Base-by-base conservation (phyloP, 2,329 filamentous ascomycete genomes). In the Nemania bipapillata region DNA sequence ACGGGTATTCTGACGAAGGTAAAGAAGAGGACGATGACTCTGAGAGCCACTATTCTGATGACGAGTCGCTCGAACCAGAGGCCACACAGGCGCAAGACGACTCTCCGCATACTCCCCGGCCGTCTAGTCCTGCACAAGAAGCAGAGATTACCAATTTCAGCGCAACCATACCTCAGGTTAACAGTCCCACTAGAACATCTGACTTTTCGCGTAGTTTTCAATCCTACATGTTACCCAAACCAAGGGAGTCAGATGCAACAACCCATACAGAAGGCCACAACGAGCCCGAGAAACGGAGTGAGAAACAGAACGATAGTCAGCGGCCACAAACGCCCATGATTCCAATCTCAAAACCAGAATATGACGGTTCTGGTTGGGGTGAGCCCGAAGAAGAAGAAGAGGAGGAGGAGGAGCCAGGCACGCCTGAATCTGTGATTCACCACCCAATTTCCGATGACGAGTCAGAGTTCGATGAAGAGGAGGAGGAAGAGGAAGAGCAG, bases 341-440 rank as follows among this genome's bases (percentile, higher is more conserved):
- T 65, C 78, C 76, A 11, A 76, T 86, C 12, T 86, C 86, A 45
- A 92, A 85, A 80, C 88, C 84, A 30, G 87, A 89, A 66, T 90
- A 92, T 76, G 85, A 90, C 74, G 86, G 91, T 66, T 83, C 87
- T 65, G 85, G 88, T 24, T 78, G 76, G 76, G 76, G 76, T 40
- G 85, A 87, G 55, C 85, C 79, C 83, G 73, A 86, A 79, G 80
- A 83, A 63, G 84, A 86, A 1, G 82, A 87, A 0, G 90, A 91
- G 70, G 80, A 83, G 63, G 84, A 86, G 1, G 82, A 87, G 0
- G 90, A 91, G 70, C 89, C 89, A 9, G 87, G 89, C 37, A 96
- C 93, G 7, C 94, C 95, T 15, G 92, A 94, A 57, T 98, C 95
- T 6, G 94, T 98, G 24, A 95, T 97, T 71, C 92, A 92, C 70